These are phyloP conservation scores for Camelina neglecta DNA, from an alignment of 345 rosid genomes.

Conservation along the genomic window DNA sequence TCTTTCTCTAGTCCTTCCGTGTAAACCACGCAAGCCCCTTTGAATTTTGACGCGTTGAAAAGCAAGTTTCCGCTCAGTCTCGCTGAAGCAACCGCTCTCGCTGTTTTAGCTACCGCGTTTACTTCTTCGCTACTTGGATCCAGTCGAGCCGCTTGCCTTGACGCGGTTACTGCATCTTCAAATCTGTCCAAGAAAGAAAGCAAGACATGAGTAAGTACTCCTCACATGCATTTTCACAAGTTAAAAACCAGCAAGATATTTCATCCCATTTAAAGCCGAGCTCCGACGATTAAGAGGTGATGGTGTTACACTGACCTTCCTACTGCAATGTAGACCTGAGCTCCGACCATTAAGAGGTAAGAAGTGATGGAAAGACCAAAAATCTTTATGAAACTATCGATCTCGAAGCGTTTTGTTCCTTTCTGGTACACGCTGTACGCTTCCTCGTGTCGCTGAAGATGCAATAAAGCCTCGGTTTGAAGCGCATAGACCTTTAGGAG, in stretches of 20 bases:
- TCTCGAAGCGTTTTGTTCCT: constrained; percentile 48
- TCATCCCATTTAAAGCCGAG: background rate
- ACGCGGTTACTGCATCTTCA: constrained; percentile 73
- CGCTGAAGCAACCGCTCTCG: constrained; percentile 63
- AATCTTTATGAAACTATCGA: constrained; percentile 51
- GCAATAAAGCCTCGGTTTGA: constrained; percentile 65
- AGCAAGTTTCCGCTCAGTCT: constrained; percentile 77
- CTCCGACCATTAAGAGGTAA: constrained; percentile 52
- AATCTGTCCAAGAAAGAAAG: constrained; percentile 53
- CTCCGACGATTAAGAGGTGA: background rate
- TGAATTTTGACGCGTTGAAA: constrained; percentile 64
- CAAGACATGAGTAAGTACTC: background rate
- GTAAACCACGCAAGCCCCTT: constrained; percentile 69
- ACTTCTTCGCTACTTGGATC: constrained; percentile 73
- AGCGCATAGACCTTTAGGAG: constrained; percentile 56
- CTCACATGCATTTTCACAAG: background rate
- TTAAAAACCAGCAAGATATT: background rate
- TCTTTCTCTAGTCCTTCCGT: constrained; percentile 81
- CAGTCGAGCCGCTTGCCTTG: constrained; percentile 71
- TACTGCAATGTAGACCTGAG: constrained; percentile 60
- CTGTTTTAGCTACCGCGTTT: constrained; percentile 46
- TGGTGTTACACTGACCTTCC: constrained; percentile 63
- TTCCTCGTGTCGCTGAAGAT: constrained; percentile 64
- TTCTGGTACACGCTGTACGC: constrained; percentile 55
- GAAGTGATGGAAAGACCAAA: constrained; percentile 54